Evolutionary conservation across 441 rosid genomes (phyloP).

Genomic region (Corymbia calophylla): DNA sequence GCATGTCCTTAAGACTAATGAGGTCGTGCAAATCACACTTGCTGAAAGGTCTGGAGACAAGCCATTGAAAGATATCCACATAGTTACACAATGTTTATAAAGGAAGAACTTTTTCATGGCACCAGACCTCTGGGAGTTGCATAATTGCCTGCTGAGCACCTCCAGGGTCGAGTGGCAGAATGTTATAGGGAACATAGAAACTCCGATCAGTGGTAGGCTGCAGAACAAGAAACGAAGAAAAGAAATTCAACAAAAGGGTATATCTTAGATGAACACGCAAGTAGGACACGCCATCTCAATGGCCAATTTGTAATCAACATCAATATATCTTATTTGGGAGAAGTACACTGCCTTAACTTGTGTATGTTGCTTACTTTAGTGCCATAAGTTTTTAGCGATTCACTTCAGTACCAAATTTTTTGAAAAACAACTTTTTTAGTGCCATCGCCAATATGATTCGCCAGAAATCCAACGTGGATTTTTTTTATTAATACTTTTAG

Average conservation of each 20-base stretch:
- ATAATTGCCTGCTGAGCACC: slow-evolving; percentile 79
- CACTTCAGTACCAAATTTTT: too few relatives aligned
- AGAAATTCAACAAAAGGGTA: background rate
- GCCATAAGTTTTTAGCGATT: too few relatives aligned
- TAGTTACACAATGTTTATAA: background rate
- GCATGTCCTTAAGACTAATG: background rate
- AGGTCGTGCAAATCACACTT: background rate
- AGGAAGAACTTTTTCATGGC: background rate
- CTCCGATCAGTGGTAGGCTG: slow-evolving; percentile 72
- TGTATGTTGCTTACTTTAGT: too few relatives aligned
- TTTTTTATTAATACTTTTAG: too few relatives aligned
- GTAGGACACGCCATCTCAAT: background rate
- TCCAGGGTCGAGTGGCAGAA: slow-evolving; percentile 89
- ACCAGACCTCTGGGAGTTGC: slow-evolving; percentile 83
- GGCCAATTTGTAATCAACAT: background rate
- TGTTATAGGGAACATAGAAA: slow-evolving; percentile 74
- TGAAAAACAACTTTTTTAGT: too few relatives aligned
- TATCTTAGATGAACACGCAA: background rate
- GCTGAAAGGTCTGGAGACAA: background rate
- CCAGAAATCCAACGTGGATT: too few relatives aligned
- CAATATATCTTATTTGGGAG: background rate
- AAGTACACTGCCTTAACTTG: too few relatives aligned
- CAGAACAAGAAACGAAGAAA: slow-evolving; percentile 8
- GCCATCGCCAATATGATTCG: too few relatives aligned
- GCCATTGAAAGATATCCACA: background rate